A percentile compares a stretch with the other conserved stretches of the same genome.
phyloP scores from a whole-genome alignment of 441 rosid genomes.

The Omphalea diandra region DNA sequence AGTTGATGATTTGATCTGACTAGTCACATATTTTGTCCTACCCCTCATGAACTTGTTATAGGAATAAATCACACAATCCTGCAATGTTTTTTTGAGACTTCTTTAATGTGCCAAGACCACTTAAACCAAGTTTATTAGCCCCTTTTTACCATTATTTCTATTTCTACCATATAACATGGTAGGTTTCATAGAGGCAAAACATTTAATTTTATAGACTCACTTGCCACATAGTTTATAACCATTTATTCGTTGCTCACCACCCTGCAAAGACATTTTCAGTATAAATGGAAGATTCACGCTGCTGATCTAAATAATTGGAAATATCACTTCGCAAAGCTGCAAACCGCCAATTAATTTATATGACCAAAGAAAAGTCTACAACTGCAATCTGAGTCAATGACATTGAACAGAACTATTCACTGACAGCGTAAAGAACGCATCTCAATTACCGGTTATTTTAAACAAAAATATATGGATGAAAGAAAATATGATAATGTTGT shows the following conservation, averaged over 20 bases:
- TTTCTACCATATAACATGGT: background rate
- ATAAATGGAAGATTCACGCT: background rate
- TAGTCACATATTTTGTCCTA: background rate
- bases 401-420: background rate
- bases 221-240: background rate
- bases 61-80: background rate
- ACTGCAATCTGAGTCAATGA: background rate
- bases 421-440: slow-evolving; percentile 2
- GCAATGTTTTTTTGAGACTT: background rate
- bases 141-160: background rate
- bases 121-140: background rate
- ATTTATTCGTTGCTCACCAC: background rate
- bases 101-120: background rate
- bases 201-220: background rate
- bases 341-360: background rate
- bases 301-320: background rate
- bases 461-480: background rate
- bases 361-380: background rate
- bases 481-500: background rate
- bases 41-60: background rate
- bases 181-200: background rate
- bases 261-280: background rate
- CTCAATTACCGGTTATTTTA: background rate
- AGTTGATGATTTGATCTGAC: background rate
- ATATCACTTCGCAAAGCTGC: background rate